Conservation (phyloP, 257 asterid genomes). For the Solanum neorickii region DNA sequence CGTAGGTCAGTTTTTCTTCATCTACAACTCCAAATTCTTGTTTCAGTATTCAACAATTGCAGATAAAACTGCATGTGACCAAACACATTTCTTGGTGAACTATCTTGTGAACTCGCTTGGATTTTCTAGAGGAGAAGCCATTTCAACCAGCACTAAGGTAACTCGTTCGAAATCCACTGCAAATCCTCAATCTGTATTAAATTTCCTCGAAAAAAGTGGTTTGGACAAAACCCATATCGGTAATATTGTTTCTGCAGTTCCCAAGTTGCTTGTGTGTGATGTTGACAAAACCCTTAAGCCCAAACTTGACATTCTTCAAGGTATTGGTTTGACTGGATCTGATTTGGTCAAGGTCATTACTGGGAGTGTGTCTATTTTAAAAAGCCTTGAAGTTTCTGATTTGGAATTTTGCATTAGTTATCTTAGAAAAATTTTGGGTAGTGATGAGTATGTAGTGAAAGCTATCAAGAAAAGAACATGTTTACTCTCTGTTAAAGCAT, state of each 20-base stretch:
- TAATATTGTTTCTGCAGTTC: background rate
- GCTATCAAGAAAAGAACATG: background rate
- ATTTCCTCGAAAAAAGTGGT: constrained; percentile 2
- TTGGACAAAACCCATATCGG: background rate
- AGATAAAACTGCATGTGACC: background rate
- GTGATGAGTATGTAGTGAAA: background rate
- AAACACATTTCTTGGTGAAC: background rate
- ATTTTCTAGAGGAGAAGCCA: constrained; percentile 7
- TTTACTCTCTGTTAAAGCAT: background rate
- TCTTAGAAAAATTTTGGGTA: background rate
- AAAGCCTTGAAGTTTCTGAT: background rate
- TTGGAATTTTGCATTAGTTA: background rate
- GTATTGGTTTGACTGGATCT: background rate
- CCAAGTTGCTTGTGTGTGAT: background rate
- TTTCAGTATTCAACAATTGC: background rate
- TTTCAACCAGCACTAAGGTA: background rate
- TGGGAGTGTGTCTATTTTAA: background rate
- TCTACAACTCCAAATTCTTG: background rate
- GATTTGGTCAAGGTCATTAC: background rate
- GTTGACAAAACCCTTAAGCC: constrained; percentile 8
- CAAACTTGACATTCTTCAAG: background rate
- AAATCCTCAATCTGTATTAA: background rate
- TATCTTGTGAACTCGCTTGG: constrained; percentile 3
- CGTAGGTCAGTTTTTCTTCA: background rate
- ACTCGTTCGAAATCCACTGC: background rate